These are phyloP conservation scores for Tricholoma hemisulphureum DNA, from an alignment of 768 basidiomycete genomes.

Conservation along the genomic window DNA sequence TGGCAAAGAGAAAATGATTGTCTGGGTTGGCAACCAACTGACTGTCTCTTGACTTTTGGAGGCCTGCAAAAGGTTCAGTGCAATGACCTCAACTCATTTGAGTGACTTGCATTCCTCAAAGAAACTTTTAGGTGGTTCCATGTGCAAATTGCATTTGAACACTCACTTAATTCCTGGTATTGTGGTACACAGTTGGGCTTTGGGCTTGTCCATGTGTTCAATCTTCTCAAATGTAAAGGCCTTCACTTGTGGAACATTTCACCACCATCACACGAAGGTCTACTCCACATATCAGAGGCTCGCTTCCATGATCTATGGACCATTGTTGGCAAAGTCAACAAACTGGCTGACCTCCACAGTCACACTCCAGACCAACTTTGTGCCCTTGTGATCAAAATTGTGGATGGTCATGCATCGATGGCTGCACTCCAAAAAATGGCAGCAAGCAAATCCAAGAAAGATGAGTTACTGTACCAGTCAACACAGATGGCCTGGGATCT, in stretches of 20 bases:
- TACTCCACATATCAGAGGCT: slow-evolving; percentile 34
- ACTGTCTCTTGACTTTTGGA: slow-evolving; percentile 36
- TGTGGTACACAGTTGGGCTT: slow-evolving; percentile 27
- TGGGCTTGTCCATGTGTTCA: slow-evolving; percentile 31
- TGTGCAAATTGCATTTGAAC: slow-evolving; percentile 36
- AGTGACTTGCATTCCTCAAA: slow-evolving; percentile 32
- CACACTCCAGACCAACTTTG: slow-evolving; percentile 25
- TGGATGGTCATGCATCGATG: slow-evolving; percentile 29
- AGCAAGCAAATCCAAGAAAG: slow-evolving; percentile 15
- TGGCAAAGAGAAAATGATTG: slow-evolving; percentile 23
- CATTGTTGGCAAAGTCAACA: slow-evolving; percentile 19
- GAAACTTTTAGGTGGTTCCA: slow-evolving; percentile 45
- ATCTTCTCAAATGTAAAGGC: slow-evolving; percentile 29
- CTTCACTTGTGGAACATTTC: slow-evolving; percentile 30
- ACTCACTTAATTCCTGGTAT: slow-evolving; percentile 43
- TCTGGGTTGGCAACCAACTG: slow-evolving; percentile 38
- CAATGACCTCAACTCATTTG: slow-evolving; percentile 39
- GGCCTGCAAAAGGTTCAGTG: slow-evolving; percentile 29
- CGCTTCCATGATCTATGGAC: slow-evolving; percentile 36
- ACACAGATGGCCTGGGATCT: slow-evolving; percentile 37
- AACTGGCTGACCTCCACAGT: slow-evolving; percentile 24
- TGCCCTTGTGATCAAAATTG: slow-evolving; percentile 25
- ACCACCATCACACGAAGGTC: slow-evolving; percentile 36
- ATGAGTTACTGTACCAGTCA: slow-evolving; percentile 25
- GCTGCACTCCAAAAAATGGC: slow-evolving; percentile 22